phyloP scores from a whole-genome alignment of 495 filamentous ascomycete species.

The Apiosordaria backusii region DNA sequence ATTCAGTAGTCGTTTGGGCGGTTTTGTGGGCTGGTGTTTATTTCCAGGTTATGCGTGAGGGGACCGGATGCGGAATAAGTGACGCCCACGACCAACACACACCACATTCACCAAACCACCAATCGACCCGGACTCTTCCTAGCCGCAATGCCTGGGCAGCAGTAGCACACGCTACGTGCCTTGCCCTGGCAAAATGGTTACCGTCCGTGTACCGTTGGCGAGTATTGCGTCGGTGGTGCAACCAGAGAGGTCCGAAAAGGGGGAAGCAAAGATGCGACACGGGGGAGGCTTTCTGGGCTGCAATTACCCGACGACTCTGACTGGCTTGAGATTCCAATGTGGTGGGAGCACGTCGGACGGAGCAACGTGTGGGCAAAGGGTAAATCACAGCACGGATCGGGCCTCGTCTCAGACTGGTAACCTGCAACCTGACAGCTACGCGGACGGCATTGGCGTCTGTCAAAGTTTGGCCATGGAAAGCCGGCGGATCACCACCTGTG shows the following conservation, averaged over 20 bases:
- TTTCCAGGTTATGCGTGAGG: background rate
- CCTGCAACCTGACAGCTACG: background rate
- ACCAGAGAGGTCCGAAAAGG: conserved; percentile 16
- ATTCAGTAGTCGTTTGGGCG: background rate
- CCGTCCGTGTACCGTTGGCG: background rate
- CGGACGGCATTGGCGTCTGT: background rate
- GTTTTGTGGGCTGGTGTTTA: background rate
- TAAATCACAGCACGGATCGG: conserved; percentile 1
- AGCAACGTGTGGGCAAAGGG: background rate
- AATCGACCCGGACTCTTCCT: background rate
- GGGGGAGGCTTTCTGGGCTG: conserved; percentile 11
- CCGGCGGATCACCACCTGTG: background rate
- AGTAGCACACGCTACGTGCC: conserved; percentile 11
- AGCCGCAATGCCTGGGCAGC: background rate
- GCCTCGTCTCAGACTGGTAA: background rate
- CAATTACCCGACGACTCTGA: conserved; percentile 20
- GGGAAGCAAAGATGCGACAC: conserved; percentile 19
- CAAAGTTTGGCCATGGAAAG: conserved; percentile 1
- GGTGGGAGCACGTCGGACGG: conserved; percentile 3
- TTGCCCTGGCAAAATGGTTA: conserved; percentile 9
- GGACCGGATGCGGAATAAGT: background rate
- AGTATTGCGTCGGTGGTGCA: conserved; percentile 19
- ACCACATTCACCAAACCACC: background rate
- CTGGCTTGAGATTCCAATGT: conserved; percentile 1
- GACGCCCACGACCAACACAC: conserved; percentile 2